These are phyloP conservation scores for Cyberlindnera americana DNA, from an alignment of 805 yeast genomes.

Conservation along the genomic window DNA sequence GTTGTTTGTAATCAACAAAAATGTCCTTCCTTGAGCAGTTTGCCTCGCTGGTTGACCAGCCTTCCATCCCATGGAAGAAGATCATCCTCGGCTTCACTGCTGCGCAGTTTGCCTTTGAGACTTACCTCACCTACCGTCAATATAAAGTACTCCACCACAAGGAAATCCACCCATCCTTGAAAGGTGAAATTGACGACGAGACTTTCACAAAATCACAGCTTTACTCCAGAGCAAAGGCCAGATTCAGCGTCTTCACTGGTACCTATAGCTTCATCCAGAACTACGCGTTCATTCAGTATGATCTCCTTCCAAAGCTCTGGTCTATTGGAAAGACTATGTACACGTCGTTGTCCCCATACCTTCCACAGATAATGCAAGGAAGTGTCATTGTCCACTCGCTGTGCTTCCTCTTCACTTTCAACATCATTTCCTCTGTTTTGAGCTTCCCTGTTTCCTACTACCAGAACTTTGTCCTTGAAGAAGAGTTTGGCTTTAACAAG, in stretches of 20 bases:
- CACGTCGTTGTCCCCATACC: slow-evolving; percentile 23
- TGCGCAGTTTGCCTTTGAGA: slow-evolving; percentile 72
- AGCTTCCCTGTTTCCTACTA: slow-evolving; percentile 72
- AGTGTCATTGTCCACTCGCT: slow-evolving; percentile 73
- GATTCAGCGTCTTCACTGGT: slow-evolving; percentile 57
- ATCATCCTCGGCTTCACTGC: slow-evolving; percentile 71
- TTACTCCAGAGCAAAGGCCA: slow-evolving; percentile 76
- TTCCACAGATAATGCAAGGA: slow-evolving; percentile 34
- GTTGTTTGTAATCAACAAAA: neutral
- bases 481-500: slow-evolving; percentile 90
- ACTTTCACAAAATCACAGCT: slow-evolving; percentile 74
- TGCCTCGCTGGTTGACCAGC: slow-evolving; percentile 55
- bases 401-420: slow-evolving; percentile 52
- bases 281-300: slow-evolving; percentile 52
- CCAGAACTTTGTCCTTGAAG: slow-evolving; percentile 84
- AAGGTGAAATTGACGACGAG: slow-evolving; percentile 63
- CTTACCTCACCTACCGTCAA: slow-evolving; percentile 74
- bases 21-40: slow-evolving; percentile 34
- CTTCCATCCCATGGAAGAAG: slow-evolving; percentile 76
- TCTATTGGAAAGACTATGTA: slow-evolving; percentile 39
- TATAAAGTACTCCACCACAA: slow-evolving; percentile 56
- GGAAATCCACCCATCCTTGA: slow-evolving; percentile 65
- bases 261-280: slow-evolving; percentile 52
- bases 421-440: slow-evolving; percentile 47
- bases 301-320: slow-evolving; percentile 67